Evolutionary conservation across 2,329 filamentous ascomycete genomes (phyloP), one percentile per base, ranked within the genome.

Genomic region (Metarhizium guizhouense): DNA sequence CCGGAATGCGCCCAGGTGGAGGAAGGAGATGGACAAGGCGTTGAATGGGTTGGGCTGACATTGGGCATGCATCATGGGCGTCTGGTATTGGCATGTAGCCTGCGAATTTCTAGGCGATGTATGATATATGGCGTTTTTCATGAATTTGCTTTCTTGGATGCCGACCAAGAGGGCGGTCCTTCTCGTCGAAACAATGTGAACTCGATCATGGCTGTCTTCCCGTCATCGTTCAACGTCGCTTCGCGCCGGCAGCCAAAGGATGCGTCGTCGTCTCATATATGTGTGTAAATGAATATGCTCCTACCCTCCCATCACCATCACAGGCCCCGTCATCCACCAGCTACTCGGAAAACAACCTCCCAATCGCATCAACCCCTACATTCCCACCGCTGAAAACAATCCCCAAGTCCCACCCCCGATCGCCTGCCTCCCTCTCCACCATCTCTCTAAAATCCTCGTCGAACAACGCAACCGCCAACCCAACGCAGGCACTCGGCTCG

Each of bases 401-500:
- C 0, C 83, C 83, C 29, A 86, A 58, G 67, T 86, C 81, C 90
- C 91, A 96, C 0, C 89, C 90, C 13, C 81, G 76, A 53, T 82
- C 77, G 0, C 88, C 88, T 0, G 76, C 87, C 69, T 92, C 87
- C 57, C 65, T 70, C 73, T 90, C 84, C 10, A 92, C 87, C 70
- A 86, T 70, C 13, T 65, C 68, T 56, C 90, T 75, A 59, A 96
- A 96, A 4, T 91, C 89, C 71, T 95, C 89, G 68, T 96, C 87
- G 61, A 83, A 96, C 61, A 97, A 73, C 53, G 85, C 86, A 7
- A 89, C 88, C 0, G 93, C 94, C 57, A 97, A 70, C 1, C 84
- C 83, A n/a, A 96, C 92, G 2, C 86, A 90, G 0, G 88, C 83
- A 70, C 87, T 92, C 25, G 93, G 93, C 77, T 97, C 93, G 13